Conservation (phyloP, 306 rosid species). For the Hippophae gyantsensis region DNA sequence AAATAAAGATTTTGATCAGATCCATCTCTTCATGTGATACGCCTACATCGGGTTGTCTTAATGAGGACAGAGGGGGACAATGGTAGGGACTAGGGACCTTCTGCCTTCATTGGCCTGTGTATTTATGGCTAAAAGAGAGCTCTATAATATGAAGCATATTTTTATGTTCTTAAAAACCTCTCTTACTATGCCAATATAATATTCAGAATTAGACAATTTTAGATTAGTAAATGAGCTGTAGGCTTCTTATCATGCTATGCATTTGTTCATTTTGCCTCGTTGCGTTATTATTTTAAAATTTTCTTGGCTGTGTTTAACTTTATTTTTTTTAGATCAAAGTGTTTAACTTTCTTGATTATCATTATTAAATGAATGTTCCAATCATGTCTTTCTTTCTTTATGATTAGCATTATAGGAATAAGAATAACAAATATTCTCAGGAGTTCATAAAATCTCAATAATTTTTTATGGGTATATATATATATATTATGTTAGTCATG, state of each 20-base stretch:
- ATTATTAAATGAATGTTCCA: conserved; percentile 33
- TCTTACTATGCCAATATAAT: conserved; percentile 15
- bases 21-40: conserved; percentile 22
- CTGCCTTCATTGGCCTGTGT: conserved; percentile 15
- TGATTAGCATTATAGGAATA: conserved; percentile 18
- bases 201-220: neutral
- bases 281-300: too few species aligned
- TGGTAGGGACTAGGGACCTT: neutral
- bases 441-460: conserved; percentile 12
- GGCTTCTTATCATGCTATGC: too few species aligned
- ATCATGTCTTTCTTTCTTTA: conserved; percentile 35
- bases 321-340: neutral
- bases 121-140: conserved; percentile 25
- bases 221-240: too few species aligned
- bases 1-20: conserved; percentile 11
- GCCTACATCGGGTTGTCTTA: conserved; percentile 28
- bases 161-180: conserved; percentile 1
- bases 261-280: too few species aligned
- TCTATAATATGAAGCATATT: conserved; percentile 5
- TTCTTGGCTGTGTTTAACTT: neutral
- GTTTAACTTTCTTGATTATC: conserved; percentile 4
- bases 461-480: neutral
- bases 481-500: conserved; percentile 5
- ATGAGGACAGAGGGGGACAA: conserved; percentile 6
- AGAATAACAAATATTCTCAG: conserved; percentile 20